phyloP scores from a whole-genome alignment of 192 early-diverging fungal species.

The Funneliformis mosseae region DNA sequence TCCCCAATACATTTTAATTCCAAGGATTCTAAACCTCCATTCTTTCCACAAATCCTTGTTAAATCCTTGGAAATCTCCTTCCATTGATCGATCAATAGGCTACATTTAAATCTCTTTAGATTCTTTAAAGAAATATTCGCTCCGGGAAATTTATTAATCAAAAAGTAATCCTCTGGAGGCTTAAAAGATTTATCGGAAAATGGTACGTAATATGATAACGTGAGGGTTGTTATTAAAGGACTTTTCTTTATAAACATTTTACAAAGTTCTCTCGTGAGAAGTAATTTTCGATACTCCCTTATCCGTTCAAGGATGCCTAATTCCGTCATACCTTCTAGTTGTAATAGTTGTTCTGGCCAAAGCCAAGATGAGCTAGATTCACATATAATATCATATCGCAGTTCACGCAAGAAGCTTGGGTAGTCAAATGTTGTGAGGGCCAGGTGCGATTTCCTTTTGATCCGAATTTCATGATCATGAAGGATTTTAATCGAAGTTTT shows the following conservation, averaged over 20 bases:
- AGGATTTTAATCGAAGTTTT: not conserved
- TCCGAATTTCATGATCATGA: not conserved
- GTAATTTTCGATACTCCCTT: not conserved
- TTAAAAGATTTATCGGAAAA: not conserved
- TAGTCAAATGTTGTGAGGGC: not conserved
- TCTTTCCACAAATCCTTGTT: conserved; percentile 5
- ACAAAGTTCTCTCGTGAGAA: not conserved
- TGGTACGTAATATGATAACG: conserved; percentile 10
- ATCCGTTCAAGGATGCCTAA: not conserved
- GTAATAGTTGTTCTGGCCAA: not conserved
- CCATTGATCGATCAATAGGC: conserved; percentile 2
- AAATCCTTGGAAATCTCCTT: not conserved
- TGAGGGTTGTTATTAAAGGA: not conserved
- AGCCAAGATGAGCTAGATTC: conserved; percentile 9
- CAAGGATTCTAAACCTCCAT: not conserved
- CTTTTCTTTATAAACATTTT: not conserved
- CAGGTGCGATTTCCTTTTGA: too few relatives aligned
- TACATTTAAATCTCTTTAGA: conserved; percentile 6
- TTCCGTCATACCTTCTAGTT: not conserved
- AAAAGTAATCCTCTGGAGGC: not conserved
- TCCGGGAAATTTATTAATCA: not conserved
- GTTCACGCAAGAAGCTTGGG: not conserved
- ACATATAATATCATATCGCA: not conserved
- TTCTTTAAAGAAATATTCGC: not conserved
- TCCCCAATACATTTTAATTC: conserved; percentile 11